Conservation (phyloP, 331 rosid genomes). For the Spiraea crenata region DNA sequence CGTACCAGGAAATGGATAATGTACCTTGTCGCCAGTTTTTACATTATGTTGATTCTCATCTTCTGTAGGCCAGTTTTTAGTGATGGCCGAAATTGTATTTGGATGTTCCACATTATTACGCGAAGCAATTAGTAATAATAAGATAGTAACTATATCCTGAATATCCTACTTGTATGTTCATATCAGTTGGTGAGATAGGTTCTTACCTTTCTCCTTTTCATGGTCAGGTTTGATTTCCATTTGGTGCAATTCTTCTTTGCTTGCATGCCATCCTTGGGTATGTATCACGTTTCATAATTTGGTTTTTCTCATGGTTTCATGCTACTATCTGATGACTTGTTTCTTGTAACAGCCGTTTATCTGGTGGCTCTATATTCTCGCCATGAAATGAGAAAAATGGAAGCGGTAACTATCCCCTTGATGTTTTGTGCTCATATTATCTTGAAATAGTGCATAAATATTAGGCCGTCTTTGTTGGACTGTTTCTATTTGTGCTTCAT, state of each 20-base stretch:
- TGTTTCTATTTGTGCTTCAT: not conserved
- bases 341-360: slow-evolving; percentile 64
- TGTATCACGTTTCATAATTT: not conserved
- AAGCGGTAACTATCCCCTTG: slow-evolving; percentile 45
- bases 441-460: not conserved
- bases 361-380: slow-evolving; percentile 84
- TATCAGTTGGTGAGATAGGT: slow-evolving; percentile 9
- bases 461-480: not conserved
- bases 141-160: not conserved
- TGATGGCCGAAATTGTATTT: not conserved
- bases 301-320: slow-evolving; percentile 10
- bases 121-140: not conserved
- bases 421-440: not conserved
- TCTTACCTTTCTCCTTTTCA: slow-evolving; percentile 29
- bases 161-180: not conserved
- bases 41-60: not conserved
- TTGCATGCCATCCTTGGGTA: slow-evolving; percentile 90
- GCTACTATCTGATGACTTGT: slow-evolving; percentile 23
- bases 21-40: not conserved
- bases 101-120: too few species aligned
- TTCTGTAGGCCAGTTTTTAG: not conserved
- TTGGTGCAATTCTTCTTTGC: slow-evolving; percentile 78
- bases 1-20: not conserved
- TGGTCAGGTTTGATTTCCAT: slow-evolving; percentile 79
- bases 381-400: slow-evolving; percentile 79